These are phyloP conservation scores for Nigrospora osmanthi DNA, from an alignment of 2,329 filamentous ascomycete species.

Conservation along the genomic window DNA sequence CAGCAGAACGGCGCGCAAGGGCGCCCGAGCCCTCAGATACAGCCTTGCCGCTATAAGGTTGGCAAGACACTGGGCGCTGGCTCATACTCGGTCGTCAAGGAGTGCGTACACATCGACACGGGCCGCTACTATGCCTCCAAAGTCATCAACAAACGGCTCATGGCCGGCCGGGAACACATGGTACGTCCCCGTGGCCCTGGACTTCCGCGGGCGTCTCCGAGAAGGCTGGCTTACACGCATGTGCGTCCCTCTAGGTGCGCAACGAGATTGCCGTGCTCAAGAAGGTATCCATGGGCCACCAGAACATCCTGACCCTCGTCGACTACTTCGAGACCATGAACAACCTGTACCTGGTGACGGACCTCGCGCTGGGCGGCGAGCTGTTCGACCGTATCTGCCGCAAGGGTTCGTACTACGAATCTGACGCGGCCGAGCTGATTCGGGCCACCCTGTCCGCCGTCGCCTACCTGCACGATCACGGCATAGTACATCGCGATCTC, in stretches of 20 bases:
- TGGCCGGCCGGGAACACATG: conserved; percentile 98
- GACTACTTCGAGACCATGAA: conserved; percentile 99
- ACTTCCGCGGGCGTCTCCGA: too few species aligned
- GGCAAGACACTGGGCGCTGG: conserved; percentile 95
- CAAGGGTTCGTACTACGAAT: conserved; percentile 97
- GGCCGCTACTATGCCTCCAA: conserved; percentile 98
- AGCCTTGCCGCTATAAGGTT: conserved; percentile 97
- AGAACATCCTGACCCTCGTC: conserved; percentile 94
- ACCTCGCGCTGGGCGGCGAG: conserved; percentile 91
- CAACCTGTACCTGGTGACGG: conserved; percentile 96
- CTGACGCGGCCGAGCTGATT: conserved; percentile 90
- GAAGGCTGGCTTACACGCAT: too few species aligned
- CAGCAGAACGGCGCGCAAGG: conserved; percentile 18
- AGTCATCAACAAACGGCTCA: conserved; percentile 97
- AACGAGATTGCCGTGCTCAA: conserved; percentile 98
- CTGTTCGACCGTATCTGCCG: conserved; percentile 98
- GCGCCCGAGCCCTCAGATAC: conserved; percentile 55
- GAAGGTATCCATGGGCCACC: conserved; percentile 97
- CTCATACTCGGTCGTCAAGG: conserved; percentile 97
- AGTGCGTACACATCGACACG: conserved; percentile 97
- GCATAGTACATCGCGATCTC: conserved; percentile 94
- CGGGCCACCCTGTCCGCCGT: conserved; percentile 94
- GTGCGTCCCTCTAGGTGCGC: conserved; percentile 55
- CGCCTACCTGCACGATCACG: conserved; percentile 95
- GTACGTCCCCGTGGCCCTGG: conserved; percentile 36